Conservation (phyloP, 2,329 filamentous ascomycete species). For the Phaeophleospora eucalypticola region DNA sequence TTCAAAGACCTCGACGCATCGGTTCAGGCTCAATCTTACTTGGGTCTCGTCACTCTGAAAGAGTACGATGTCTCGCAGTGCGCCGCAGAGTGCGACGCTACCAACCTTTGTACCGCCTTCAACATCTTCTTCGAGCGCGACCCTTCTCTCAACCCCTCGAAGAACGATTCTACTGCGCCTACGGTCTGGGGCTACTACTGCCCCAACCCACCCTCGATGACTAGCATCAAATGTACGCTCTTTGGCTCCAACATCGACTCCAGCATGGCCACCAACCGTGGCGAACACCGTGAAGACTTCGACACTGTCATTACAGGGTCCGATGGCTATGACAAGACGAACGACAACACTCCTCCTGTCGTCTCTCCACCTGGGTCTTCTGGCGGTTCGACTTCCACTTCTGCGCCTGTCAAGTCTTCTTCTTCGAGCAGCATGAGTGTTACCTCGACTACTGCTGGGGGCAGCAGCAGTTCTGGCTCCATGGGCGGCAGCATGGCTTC, state of each 20-base stretch:
- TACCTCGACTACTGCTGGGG: too few species aligned
- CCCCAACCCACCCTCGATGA: slow-evolving; percentile 36
- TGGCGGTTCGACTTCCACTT: not conserved
- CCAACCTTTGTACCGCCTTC: slow-evolving; percentile 32
- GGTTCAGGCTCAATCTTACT: slow-evolving; percentile 29
- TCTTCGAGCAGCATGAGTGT: too few species aligned
- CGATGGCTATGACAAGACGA: slow-evolving; percentile 30
- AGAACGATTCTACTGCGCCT: slow-evolving; percentile 22
- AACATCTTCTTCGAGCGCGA: slow-evolving; percentile 36
- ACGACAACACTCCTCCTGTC: slow-evolving; percentile 11
- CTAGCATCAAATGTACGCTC: slow-evolving; percentile 40
- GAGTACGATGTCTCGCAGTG: slow-evolving; percentile 31
- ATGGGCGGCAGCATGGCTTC: too few species aligned
- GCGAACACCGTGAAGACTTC: slow-evolving; percentile 26
- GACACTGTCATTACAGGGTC: slow-evolving; percentile 29
- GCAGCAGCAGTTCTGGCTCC: too few species aligned
- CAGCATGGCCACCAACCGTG: slow-evolving; percentile 27
- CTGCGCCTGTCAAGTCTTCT: too few species aligned
- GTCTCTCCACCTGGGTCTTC: not conserved
- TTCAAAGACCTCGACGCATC: slow-evolving; percentile 33
- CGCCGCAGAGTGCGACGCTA: slow-evolving; percentile 31
- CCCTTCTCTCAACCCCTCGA: slow-evolving; percentile 31
- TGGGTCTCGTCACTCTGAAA: slow-evolving; percentile 30
- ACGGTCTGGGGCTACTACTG: slow-evolving; percentile 29
- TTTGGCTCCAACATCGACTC: slow-evolving; percentile 35